A percentile compares a stretch with the other conserved stretches of the same genome.
phyloP scores from a whole-genome alignment of 2,329 filamentous ascomycete species.

The Nannizzia gypsea region DNA sequence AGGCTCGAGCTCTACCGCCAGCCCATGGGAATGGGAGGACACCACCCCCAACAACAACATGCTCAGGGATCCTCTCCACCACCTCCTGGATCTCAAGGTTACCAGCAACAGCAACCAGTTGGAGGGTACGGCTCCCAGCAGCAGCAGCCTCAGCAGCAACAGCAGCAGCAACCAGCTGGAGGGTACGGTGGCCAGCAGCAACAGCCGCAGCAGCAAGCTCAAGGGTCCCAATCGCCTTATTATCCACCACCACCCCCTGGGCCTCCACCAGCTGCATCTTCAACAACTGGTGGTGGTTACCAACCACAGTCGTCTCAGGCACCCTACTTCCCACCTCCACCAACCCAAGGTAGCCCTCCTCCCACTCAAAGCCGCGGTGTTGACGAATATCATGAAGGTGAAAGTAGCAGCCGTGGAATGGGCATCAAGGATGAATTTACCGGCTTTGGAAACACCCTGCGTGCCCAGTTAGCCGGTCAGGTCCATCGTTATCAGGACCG shows the following conservation, averaged over 20 bases:
- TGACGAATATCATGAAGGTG: slow-evolving; percentile 25
- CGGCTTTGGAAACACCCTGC: slow-evolving; percentile 28
- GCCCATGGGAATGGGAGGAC: slow-evolving; percentile 16
- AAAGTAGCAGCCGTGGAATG: slow-evolving; percentile 22
- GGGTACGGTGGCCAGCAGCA: background rate
- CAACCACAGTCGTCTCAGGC: slow-evolving; percentile 7
- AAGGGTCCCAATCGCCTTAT: slow-evolving; percentile 5
- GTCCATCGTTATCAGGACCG: slow-evolving; percentile 36
- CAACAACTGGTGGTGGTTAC: slow-evolving; percentile 2
- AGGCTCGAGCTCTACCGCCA: slow-evolving; percentile 26
- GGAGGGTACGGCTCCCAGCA: no score
- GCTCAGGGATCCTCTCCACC: background rate
- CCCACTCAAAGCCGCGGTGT: slow-evolving; percentile 26
- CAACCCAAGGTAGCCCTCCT: slow-evolving; percentile 23
- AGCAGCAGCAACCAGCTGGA: background rate
- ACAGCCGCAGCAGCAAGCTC: background rate
- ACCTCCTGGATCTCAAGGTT: background rate
- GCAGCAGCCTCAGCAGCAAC: background rate
- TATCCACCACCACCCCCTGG: background rate
- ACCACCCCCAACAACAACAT: background rate
- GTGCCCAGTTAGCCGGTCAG: slow-evolving; percentile 31
- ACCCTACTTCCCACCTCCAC: slow-evolving; percentile 35
- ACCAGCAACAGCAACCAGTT: background rate
- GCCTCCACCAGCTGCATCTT: background rate
- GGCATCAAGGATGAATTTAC: slow-evolving; percentile 29